phyloP scores from a whole-genome alignment of 495 filamentous ascomycete species.

The Trichocladium uniseriatum region DNA sequence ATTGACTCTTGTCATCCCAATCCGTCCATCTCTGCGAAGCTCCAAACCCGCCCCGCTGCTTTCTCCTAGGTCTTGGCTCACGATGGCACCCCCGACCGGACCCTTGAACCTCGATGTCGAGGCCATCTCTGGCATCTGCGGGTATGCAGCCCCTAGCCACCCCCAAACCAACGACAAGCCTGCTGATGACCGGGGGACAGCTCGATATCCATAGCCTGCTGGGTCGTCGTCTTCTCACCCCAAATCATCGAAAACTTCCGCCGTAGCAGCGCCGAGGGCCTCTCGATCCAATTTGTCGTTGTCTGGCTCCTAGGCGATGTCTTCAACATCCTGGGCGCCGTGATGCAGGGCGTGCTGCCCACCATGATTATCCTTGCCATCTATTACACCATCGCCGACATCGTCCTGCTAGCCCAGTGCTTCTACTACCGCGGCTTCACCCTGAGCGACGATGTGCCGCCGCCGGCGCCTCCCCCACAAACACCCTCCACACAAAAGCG shows the following conservation, averaged over 20 bases:
- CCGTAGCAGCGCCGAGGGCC: slow-evolving; percentile 74
- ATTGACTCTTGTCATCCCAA: background rate
- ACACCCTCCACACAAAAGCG: background rate
- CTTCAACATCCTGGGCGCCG: slow-evolving; percentile 89
- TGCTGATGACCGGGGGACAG: slow-evolving; percentile 28
- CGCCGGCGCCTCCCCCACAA: slow-evolving; percentile 6
- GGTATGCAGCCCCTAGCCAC: slow-evolving; percentile 40
- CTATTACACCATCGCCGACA: slow-evolving; percentile 90
- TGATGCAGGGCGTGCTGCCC: slow-evolving; percentile 87
- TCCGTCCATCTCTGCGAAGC: background rate
- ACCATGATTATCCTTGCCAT: slow-evolving; percentile 94
- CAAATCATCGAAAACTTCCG: slow-evolving; percentile 95
- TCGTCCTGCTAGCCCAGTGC: slow-evolving; percentile 78
- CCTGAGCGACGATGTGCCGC: slow-evolving; percentile 45
- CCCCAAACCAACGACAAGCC: background rate
- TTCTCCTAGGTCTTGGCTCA: background rate
- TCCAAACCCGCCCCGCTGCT: background rate
- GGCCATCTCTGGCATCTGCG: slow-evolving; percentile 81
- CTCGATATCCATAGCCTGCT: slow-evolving; percentile 92
- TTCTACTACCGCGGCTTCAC: slow-evolving; percentile 90
- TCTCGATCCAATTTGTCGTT: slow-evolving; percentile 81
- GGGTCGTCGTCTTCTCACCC: slow-evolving; percentile 95
- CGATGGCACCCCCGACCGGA: slow-evolving; percentile 62
- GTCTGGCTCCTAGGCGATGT: slow-evolving; percentile 91
- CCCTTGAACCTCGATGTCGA: slow-evolving; percentile 67